Evolutionary conservation across 2,329 filamentous ascomycete genomes (phyloP), one percentile per base, ranked within the genome.

Genomic region (Tolypocladium guangdongense): DNA sequence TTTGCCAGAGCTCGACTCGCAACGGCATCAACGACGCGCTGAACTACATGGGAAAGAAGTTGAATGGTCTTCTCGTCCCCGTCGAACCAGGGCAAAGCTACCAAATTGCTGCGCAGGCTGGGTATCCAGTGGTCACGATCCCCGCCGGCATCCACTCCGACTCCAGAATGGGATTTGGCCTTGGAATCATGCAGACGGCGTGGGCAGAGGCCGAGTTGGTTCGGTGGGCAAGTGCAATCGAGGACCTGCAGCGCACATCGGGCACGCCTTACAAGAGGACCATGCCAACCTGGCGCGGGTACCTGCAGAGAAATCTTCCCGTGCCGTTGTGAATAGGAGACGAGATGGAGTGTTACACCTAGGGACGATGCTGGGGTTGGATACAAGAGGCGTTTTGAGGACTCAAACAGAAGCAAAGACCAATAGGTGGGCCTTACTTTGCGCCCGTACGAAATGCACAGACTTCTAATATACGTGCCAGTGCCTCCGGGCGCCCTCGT

Each of bases 41-140:
- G 7, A 67, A 62, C 7, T 65, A 75, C 58, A 66, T 73, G 24
- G 71, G 70, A 4, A 66, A 63, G 49, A 70, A 67, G 22, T 70
- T 90, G 1, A 76, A 82, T 53, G 86, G 78, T 2, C 71, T 90
- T 2, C 72, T 91, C 1, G 83, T 88, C 0, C 86, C 86, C 6
- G 75, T 84, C 0, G 81, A 86, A 61, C 82, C 86, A 3, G 86
- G 78, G 0, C 83, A 87, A 64, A 79, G 80, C 4, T 82, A 82
- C 57, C 82, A 88, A 67, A 79, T 88, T 55, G 83, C 85, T 0
- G 87, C 87, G 0, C 85, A 90, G 68, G 87, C 87, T 6, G 86
- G 86, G 0, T 90, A 90, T 62, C 87, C 86, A 0, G 76, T 87
- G 63, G 74, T 90, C 50, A 88, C 86, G 0, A 64, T 90, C 1